Percentiles rank a stretch among this genome's conserved stretches.
phyloP scores from a whole-genome alignment of 2,329 filamentous ascomycete genomes.

The Salinomyces thailandicus region DNA sequence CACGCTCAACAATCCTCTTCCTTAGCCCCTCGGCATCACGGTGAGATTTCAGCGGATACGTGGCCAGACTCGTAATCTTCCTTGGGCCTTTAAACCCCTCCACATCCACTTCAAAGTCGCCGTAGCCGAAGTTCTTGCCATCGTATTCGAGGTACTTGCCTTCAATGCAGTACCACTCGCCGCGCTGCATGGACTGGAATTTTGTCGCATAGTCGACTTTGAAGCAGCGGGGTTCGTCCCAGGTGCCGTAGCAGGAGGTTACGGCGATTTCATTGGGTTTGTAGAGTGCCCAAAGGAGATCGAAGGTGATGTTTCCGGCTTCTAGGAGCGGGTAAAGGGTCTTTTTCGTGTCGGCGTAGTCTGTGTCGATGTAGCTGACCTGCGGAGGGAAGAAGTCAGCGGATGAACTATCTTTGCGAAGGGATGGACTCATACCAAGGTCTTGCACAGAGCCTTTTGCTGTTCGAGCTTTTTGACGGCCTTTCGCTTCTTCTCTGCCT shows the following conservation, averaged over 20 bases:
- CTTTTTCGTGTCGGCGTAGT: slow-evolving; percentile 69
- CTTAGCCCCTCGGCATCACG: slow-evolving; percentile 57
- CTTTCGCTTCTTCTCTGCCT: slow-evolving; percentile 53
- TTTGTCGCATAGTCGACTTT: slow-evolving; percentile 69
- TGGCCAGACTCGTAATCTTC: slow-evolving; percentile 68
- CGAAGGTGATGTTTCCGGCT: slow-evolving; percentile 76
- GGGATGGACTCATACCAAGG: too few relatives aligned
- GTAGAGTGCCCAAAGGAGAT: slow-evolving; percentile 79
- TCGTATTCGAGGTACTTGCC: slow-evolving; percentile 78
- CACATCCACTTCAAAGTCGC: slow-evolving; percentile 59
- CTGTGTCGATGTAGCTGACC: slow-evolving; percentile 67
- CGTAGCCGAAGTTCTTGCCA: slow-evolving; percentile 73
- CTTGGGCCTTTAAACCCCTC: slow-evolving; percentile 66
- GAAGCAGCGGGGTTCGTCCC: slow-evolving; percentile 70
- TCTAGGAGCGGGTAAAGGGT: slow-evolving; percentile 71
- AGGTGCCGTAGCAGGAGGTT: slow-evolving; percentile 62
- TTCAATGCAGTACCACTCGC: slow-evolving; percentile 66
- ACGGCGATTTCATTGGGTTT: slow-evolving; percentile 77
- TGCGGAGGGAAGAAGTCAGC: too few relatives aligned
- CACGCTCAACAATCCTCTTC: slow-evolving; percentile 61
- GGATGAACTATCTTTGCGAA: too few relatives aligned
- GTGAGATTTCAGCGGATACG: slow-evolving; percentile 73
- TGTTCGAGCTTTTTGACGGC: slow-evolving; percentile 46
- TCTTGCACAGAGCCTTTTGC: slow-evolving; percentile 56
- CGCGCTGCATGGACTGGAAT: slow-evolving; percentile 57